Conservation (phyloP, 148 eudicot genomes). For the Silene latifolia region DNA sequence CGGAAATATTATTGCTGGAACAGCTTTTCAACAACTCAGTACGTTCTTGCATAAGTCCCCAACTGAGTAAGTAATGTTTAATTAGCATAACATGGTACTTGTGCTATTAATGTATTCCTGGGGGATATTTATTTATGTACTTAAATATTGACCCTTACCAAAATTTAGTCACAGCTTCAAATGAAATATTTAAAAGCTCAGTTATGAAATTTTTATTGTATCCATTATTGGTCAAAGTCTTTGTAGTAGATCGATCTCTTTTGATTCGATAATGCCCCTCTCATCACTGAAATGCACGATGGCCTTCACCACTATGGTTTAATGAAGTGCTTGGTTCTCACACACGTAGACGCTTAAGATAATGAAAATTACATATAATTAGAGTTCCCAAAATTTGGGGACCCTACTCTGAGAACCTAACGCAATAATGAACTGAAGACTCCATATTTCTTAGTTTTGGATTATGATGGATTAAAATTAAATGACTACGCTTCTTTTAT, state of each 20-base stretch:
- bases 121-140: not conserved
- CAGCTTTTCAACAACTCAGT: conserved; percentile 55
- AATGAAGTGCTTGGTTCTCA: not conserved
- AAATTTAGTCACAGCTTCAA: not conserved
- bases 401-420: not conserved
- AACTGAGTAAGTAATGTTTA: conserved; percentile 40
- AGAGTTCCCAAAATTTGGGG: not conserved
- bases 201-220: not conserved
- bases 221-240: not conserved
- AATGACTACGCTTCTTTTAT: too few relatives aligned
- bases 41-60: conserved; percentile 45
- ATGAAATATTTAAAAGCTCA: not conserved
- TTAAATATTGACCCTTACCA: not conserved
- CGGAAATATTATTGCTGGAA: conserved; percentile 54
- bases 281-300: not conserved
- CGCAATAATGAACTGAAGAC: not conserved
- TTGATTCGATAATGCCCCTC: not conserved
- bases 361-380: not conserved
- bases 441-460: not conserved
- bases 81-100: not conserved
- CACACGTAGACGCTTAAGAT: not conserved
- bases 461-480: too few relatives aligned
- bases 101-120: not conserved
- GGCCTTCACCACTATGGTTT: not conserved
- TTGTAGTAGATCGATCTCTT: not conserved